Evolutionary conservation across 2,329 filamentous ascomycete genomes (phyloP).

Genomic region (Lachnellula willkommii): DNA sequence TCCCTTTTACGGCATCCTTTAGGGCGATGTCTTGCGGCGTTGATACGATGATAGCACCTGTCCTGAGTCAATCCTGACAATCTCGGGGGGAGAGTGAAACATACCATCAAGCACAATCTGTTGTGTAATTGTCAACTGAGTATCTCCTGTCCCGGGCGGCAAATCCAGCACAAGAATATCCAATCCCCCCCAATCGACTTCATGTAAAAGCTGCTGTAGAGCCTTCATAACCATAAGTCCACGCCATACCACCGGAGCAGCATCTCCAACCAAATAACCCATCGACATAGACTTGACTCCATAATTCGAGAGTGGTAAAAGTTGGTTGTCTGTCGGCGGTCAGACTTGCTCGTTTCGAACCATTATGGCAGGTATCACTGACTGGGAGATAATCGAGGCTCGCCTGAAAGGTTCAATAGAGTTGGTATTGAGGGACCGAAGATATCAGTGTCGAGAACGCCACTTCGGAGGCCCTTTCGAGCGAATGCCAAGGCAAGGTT

Average conservation of each 20-base stretch:
- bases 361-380: constrained; percentile 30
- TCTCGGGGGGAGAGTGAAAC: constrained; percentile 16
- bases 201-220: constrained; percentile 87
- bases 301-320: constrained; percentile 87
- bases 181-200: constrained; percentile 87
- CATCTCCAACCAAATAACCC: constrained; percentile 80
- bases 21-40: constrained; percentile 92
- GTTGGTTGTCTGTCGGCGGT: constrained; percentile 58
- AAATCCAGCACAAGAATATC: constrained; percentile 87
- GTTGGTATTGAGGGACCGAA: constrained; percentile 95
- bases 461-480: constrained; percentile 70
- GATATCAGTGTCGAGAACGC: constrained; percentile 92
- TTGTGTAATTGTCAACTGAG: constrained; percentile 94
- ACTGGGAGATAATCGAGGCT: constrained; percentile 72
- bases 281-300: constrained; percentile 98
- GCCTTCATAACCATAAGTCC: constrained; percentile 98
- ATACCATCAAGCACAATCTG: constrained; percentile 81
- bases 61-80: constrained; percentile 4
- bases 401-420: constrained; percentile 72
- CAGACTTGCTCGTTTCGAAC: constrained; percentile 18
- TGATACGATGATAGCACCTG: constrained; percentile 77
- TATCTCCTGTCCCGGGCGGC: constrained; percentile 91
- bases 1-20: constrained; percentile 85
- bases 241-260: constrained; percentile 86
- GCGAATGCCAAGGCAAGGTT: constrained; percentile 88